A percentile compares a stretch with the other conserved stretches of the same genome.
Evolutionary conservation across 495 filamentous ascomycete genomes (phyloP).

Genomic region (Aspergillus nidulans): DNA sequence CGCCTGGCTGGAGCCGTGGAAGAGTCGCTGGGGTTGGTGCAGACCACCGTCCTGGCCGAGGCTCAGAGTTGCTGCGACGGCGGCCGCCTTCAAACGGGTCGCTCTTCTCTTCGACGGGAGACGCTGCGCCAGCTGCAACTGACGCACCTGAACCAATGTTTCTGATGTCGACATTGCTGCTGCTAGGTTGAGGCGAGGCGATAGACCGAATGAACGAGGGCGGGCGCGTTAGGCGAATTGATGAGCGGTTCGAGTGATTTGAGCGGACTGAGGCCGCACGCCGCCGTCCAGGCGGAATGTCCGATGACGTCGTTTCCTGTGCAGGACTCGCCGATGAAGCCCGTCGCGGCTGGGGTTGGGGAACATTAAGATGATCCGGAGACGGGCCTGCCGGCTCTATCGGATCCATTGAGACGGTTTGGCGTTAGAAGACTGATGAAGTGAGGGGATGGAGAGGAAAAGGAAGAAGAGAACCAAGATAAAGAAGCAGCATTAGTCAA

Average conservation of each 20-base stretch:
- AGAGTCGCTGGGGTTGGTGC: conserved; percentile 27
- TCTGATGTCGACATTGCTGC: conserved; percentile 4
- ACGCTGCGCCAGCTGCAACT: neutral
- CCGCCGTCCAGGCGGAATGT: neutral
- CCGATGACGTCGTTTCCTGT: conserved; percentile 16
- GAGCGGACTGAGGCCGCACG: conserved; percentile 21
- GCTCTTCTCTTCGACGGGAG: conserved; percentile 23
- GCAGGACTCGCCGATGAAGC: neutral
- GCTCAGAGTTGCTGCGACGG: conserved; percentile 46
- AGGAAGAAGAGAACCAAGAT: neutral
- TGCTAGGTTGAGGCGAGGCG: neutral
- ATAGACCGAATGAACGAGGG: conserved; percentile 19
- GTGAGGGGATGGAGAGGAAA: neutral
- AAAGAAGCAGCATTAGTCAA: neutral
- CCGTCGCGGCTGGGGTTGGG: conserved; percentile 7
- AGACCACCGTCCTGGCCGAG: conserved; percentile 38
- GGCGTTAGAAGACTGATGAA: conserved; percentile 1
- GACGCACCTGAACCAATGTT: conserved; percentile 4
- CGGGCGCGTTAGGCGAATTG: conserved; percentile 37
- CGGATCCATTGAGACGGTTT: conserved; percentile 34
- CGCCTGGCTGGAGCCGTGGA: conserved; percentile 28
- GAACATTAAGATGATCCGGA: conserved; percentile 11
- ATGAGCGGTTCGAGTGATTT: conserved; percentile 35
- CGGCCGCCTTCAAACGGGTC: conserved; percentile 30
- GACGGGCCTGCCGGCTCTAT: conserved; percentile 35